A percentile compares a stretch with the other conserved stretches of the same genome.
These are phyloP conservation scores for Pseudonitzschia multiseries DNA, from an alignment of 108 stramenopile genomes.

Conservation along the genomic window DNA sequence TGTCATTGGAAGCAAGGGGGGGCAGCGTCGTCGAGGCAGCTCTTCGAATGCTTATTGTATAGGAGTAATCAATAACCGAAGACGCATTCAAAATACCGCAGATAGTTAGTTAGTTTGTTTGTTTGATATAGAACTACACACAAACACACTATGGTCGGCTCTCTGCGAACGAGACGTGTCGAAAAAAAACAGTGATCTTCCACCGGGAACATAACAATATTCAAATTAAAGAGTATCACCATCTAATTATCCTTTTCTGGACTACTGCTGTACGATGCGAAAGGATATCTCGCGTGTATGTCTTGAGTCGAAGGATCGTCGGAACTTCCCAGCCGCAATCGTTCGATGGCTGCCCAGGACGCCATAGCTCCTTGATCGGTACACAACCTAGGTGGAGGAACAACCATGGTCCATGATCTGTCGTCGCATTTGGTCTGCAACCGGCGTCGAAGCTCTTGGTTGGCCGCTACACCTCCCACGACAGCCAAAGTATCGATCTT, in stretches of 20 bases:
- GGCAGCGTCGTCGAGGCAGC: slow-evolving; percentile 53
- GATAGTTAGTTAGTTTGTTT: too few species aligned
- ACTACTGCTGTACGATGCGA: slow-evolving; percentile 32
- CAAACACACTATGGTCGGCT: background rate
- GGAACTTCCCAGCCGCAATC: slow-evolving; percentile 75
- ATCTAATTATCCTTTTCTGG: slow-evolving; percentile 6
- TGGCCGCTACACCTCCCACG: slow-evolving; percentile 97
- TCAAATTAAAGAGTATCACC: background rate
- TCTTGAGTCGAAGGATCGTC: slow-evolving; percentile 77
- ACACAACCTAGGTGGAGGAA: slow-evolving; percentile 92
- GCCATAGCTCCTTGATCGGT: slow-evolving; percentile 97
- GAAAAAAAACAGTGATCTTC: background rate
- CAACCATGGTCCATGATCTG: slow-evolving; percentile 76
- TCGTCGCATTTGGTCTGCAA: slow-evolving; percentile 58
- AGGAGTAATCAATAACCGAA: background rate
- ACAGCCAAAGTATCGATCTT: slow-evolving; percentile 85
- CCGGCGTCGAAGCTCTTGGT: slow-evolving; percentile 81
- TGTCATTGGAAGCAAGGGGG: slow-evolving; percentile 38
- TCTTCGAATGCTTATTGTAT: slow-evolving; percentile 59
- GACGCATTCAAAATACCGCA: background rate
- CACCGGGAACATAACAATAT: background rate
- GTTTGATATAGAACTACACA: background rate
- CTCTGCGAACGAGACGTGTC: background rate
- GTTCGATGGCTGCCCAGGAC: slow-evolving; percentile 96
- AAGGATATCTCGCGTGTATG: slow-evolving; percentile 87